Conservation (phyloP, 345 rosid species). For the Euphorbia lathyris region DNA sequence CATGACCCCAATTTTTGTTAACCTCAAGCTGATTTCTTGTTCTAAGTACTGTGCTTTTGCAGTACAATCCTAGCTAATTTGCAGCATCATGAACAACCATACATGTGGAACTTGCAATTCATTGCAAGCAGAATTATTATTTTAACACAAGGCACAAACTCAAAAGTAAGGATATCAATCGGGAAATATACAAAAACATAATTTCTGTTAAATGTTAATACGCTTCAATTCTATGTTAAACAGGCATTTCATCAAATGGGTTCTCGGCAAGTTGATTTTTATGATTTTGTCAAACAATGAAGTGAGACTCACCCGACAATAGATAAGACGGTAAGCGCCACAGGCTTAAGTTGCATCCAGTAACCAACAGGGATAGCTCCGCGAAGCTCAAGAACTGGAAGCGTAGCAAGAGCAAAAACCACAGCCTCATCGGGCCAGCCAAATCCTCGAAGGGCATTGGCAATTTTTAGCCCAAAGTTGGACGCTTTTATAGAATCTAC, state of each 20-base stretch:
- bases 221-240: constrained; percentile 1
- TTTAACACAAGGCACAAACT: neutral
- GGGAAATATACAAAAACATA: too few species aligned
- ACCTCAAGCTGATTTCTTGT: constrained; percentile 1
- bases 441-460: constrained; percentile 51
- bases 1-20: constrained; percentile 12
- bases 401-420: constrained; percentile 87
- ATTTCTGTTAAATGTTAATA: neutral
- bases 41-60: neutral
- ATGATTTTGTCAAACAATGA: neutral
- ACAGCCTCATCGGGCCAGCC: constrained; percentile 89
- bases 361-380: constrained; percentile 97
- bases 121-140: neutral
- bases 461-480: constrained; percentile 67
- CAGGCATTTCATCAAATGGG: constrained; percentile 10
- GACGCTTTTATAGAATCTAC: constrained; percentile 77
- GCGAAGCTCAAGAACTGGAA: constrained; percentile 88
- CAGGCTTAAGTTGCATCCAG: constrained; percentile 88
- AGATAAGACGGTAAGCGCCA: constrained; percentile 48
- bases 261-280: neutral
- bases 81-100: neutral
- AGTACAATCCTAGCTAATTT: neutral
- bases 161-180: too few species aligned
- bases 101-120: neutral
- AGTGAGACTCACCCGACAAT: constrained; percentile 63